Conservation (phyloP, 495 filamentous ascomycete genomes). For the Hyaloscypha hepaticicola region DNA sequence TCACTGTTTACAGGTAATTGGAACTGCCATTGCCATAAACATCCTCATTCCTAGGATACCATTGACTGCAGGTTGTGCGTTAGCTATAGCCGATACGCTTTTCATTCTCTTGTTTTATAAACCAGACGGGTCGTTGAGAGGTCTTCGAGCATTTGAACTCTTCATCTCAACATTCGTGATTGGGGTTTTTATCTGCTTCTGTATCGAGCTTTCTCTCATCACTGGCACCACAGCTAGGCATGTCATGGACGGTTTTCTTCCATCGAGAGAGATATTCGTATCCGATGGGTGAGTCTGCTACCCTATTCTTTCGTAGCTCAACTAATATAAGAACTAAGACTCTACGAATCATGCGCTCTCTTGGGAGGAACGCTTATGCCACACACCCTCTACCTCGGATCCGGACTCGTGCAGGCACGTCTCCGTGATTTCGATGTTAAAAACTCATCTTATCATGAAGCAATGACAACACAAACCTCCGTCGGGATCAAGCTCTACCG, state of each 20-base stretch:
- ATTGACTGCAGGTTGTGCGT: constrained; percentile 78
- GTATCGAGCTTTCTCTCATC: constrained; percentile 80
- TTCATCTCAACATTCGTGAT: constrained; percentile 76
- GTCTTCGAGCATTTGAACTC: constrained; percentile 72
- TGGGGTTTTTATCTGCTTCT: constrained; percentile 82
- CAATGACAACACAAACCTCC: not conserved
- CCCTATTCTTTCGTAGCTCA: not conserved
- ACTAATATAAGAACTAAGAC: constrained; percentile 40
- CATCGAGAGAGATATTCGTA: constrained; percentile 67
- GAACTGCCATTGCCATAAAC: constrained; percentile 83
- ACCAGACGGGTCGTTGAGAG: constrained; percentile 65
- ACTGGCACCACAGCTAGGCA: constrained; percentile 45
- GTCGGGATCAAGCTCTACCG: constrained; percentile 61
- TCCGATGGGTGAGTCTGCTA: constrained; percentile 50
- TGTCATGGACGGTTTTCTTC: constrained; percentile 80
- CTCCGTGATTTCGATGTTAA: constrained; percentile 72
- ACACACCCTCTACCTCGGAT: constrained; percentile 82
- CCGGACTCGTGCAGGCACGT: constrained; percentile 78
- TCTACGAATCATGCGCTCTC: constrained; percentile 88
- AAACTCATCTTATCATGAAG: constrained; percentile 41
- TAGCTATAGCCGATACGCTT: constrained; percentile 80
- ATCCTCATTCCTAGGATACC: constrained; percentile 74
- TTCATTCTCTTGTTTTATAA: constrained; percentile 80
- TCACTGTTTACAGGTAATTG: constrained; percentile 75
- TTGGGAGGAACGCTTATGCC: constrained; percentile 92